Evolutionary conservation across 2,329 filamentous ascomycete genomes (phyloP).

Genomic region (Graphilbum ipis-grandicollis): DNA sequence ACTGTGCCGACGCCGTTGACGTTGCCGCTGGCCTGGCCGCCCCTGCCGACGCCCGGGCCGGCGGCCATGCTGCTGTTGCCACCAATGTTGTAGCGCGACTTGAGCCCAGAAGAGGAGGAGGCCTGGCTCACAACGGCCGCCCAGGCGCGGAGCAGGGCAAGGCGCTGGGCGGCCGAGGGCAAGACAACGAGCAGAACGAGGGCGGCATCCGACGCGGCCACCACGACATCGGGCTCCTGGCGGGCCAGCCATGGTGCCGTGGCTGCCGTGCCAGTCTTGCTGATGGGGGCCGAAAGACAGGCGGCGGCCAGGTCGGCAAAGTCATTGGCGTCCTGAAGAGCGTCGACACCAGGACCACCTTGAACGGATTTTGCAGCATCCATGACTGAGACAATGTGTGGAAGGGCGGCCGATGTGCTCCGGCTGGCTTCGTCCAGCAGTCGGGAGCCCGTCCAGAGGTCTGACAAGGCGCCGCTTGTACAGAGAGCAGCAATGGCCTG

Average conservation of each 20-base stretch:
- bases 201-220: conserved; percentile 31
- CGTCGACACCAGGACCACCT: background rate
- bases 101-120: background rate
- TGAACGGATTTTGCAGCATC: too few relatives aligned
- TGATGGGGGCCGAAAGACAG: background rate
- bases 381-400: background rate
- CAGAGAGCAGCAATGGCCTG: conserved; percentile 14
- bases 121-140: conserved; percentile 21
- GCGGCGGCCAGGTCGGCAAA: conserved; percentile 1
- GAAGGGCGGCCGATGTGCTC: conserved; percentile 1
- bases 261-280: conserved; percentile 10
- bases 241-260: conserved; percentile 25
- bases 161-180: conserved; percentile 12
- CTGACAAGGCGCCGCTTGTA: too few relatives aligned
- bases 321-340: background rate
- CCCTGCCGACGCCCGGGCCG: too few relatives aligned
- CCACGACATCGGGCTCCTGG: conserved; percentile 31
- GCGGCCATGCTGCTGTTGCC: background rate
- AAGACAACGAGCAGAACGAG: conserved; percentile 26
- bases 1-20: conserved; percentile 11
- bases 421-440: conserved; percentile 5
- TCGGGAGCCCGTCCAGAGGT: conserved; percentile 14
- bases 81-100: background rate
- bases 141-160: conserved; percentile 23
- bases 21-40: too few relatives aligned